Evolutionary conservation across 169 alveolate species (phyloP), one percentile per base, ranked within the genome.

Genomic region (Plasmodium cynomolgi): DNA sequence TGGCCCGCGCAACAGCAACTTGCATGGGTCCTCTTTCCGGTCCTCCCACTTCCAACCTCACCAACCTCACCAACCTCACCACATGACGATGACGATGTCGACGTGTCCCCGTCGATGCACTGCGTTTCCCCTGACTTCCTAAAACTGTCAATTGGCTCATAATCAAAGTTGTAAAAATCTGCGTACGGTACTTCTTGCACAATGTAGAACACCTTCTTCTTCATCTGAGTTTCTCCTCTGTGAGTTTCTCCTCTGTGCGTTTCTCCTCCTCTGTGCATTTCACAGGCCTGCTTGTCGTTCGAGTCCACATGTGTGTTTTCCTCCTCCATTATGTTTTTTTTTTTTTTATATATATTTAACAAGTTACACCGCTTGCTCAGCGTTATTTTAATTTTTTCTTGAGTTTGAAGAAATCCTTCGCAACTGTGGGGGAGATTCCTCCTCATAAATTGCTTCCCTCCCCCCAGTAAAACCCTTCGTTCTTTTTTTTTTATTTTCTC

Each of bases 131-230:
- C 44, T 17, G 79, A 54, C 29, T 77, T 7, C 44, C 73, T 26
- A 58, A 39, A 80, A 2, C 31, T 88, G 20, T 80, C 82, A 44
- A 88, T 58, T 88, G n/a, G 29, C 33, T 80, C 77, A 88, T 88
- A 88, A 33, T 88, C 54, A 29, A 79, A 88, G 73, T 88, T 88
- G 54, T 88, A 88, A 8, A 31, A 88, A 79, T 88, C 94, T 9
- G 37, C 75, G 50, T 44, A 88, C 20, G 88, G 90, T n/a, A 88
- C 73, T 80, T 88, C 94, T 23, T 88, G 94, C 50, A 88, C 4
- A 58, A 88, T 88, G 33, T 80, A 88, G 39, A 58, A 54, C 23
- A 62, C 9, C 9, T 68, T 81, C 23, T 39, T 37, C 26, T 34
- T 34, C 15, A 39, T 23, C 0, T 29, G 37, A 20, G 15, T 68